Evolutionary conservation across 148 eudicot species (phyloP).

Genomic region (Chenopodium formosanum): DNA sequence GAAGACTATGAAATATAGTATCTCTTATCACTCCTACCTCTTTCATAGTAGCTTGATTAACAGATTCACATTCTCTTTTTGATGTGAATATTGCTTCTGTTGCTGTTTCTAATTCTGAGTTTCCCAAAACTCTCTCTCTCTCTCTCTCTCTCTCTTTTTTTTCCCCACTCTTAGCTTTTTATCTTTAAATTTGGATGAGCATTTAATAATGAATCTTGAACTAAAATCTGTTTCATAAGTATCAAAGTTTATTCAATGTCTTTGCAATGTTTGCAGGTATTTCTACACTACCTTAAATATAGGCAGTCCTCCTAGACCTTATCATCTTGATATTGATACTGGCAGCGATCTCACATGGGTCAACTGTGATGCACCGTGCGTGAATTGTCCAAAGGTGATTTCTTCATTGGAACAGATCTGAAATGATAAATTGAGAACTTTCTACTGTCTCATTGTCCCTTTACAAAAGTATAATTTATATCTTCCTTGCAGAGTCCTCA

Average conservation of each 20-base stretch:
- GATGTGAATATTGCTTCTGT: not conserved
- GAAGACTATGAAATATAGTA: not conserved
- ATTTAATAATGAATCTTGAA: not conserved
- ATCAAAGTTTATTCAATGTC: not conserved
- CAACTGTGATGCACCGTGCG: conserved; percentile 89
- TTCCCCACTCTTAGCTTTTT: not conserved
- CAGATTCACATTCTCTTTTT: no score
- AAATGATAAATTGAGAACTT: not conserved
- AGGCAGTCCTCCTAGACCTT: conserved; percentile 68
- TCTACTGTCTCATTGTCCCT: not conserved
- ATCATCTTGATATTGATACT: conserved; percentile 76
- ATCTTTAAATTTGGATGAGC: not conserved
- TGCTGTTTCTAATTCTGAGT: not conserved
- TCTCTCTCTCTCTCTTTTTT: no score
- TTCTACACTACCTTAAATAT: conserved; percentile 54
- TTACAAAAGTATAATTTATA: not conserved
- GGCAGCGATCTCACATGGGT: conserved; percentile 96
- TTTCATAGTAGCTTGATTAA: not conserved
- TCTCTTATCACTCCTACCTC: not conserved
- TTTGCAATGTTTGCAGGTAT: conserved; percentile 46
- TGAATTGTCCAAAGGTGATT: conserved; percentile 61
- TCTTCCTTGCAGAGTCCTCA: conserved; percentile 68
- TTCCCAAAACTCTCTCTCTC: not conserved
- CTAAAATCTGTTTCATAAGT: not conserved
- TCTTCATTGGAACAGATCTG: not conserved